Evolutionary conservation across 1,284 basidiomycete species (phyloP).

Genomic region (Moesziomyces sp.): DNA sequence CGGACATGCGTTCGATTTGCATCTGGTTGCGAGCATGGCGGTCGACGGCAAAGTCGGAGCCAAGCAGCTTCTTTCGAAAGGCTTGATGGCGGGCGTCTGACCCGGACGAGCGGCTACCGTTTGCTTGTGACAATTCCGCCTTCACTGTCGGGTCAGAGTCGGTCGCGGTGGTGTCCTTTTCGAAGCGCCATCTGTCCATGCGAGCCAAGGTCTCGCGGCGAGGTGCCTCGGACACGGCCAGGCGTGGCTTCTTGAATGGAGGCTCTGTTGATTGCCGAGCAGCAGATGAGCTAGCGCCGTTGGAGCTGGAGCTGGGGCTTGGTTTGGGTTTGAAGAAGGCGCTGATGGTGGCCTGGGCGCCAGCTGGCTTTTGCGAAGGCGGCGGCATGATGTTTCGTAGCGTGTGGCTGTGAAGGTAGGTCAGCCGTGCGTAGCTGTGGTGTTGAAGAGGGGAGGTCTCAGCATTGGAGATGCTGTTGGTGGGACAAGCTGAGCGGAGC

Average conservation of each 20-base stretch:
- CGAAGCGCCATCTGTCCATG: slow-evolving; percentile 41
- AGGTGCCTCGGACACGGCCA: slow-evolving; percentile 21
- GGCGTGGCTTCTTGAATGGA: slow-evolving; percentile 24
- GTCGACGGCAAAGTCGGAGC: slow-evolving; percentile 33
- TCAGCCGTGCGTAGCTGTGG: slow-evolving; percentile 1
- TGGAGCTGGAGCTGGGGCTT: slow-evolving; percentile 6
- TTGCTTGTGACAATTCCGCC: slow-evolving; percentile 3
- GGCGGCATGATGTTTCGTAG: slow-evolving; percentile 11
- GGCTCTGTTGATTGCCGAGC: slow-evolving; percentile 3
- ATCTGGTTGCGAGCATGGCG: slow-evolving; percentile 32
- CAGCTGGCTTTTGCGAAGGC: slow-evolving; percentile 19
- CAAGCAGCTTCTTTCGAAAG: slow-evolving; percentile 35
- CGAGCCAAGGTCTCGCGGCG: slow-evolving; percentile 32
- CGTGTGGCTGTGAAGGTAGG: no score
- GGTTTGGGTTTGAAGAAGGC: slow-evolving; percentile 52
- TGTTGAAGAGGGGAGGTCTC: neutral
- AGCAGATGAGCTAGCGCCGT: slow-evolving; percentile 11
- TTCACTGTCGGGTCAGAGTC: neutral
- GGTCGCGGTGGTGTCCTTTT: neutral
- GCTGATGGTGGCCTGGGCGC: slow-evolving; percentile 45
- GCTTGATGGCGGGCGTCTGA: slow-evolving; percentile 18
- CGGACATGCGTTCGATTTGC: slow-evolving; percentile 32
- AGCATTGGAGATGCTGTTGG: neutral
- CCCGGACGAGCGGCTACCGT: slow-evolving; percentile 1
- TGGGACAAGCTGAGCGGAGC: no score